Evolutionary conservation across 352 stramenopile genomes (phyloP), one percentile per base, ranked within the genome.

Genomic region (Phytophthora europaea): DNA sequence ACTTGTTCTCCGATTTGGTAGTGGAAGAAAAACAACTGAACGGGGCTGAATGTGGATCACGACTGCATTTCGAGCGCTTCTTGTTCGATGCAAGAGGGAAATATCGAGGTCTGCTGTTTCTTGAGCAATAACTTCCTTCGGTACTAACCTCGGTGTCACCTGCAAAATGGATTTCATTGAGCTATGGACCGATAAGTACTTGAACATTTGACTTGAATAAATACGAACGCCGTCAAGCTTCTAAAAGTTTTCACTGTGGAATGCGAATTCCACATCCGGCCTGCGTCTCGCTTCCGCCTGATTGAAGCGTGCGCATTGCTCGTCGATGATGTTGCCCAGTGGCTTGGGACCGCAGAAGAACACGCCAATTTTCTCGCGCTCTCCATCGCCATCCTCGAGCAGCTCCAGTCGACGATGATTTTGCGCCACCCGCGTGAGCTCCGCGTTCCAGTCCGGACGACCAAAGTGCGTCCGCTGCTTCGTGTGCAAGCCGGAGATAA

Each of bases 391-490:
- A 12, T 75, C 67, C 9, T 61, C 56, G 6, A 76, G 20, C 3
- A 72, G 69, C 54, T 86, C 76, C 26, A 86, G 53, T 3, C 47
- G 70, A 3, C 73, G 73, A 65, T 87, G 80, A 43, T 85, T 87
- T 10, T 62, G 62, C 18, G 78, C 76, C 36, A 97, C 87, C 16
- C 78, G 79, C 13, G 81, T 52, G 22, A 95, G 76, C 73, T 94
- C 84, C 5, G 82, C 55, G 22, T 88, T 85, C 90, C 90, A 97
- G 67, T 96, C 75, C 0, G 89, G 89, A 1, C 88, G 81, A 0
- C 89, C 88, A 43, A 95, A 90, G 67, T 96, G 87, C 12, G 87
- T 92, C 56, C 86, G 78, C 54, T 94, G 87, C 72, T 93, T 94
- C 6, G 76, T 91, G n/a, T 87, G 75, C 6, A 92, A 63, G 2